phyloP scores from a whole-genome alignment of 192 early-diverging fungal genomes.

The Coemansia sp. region DNA sequence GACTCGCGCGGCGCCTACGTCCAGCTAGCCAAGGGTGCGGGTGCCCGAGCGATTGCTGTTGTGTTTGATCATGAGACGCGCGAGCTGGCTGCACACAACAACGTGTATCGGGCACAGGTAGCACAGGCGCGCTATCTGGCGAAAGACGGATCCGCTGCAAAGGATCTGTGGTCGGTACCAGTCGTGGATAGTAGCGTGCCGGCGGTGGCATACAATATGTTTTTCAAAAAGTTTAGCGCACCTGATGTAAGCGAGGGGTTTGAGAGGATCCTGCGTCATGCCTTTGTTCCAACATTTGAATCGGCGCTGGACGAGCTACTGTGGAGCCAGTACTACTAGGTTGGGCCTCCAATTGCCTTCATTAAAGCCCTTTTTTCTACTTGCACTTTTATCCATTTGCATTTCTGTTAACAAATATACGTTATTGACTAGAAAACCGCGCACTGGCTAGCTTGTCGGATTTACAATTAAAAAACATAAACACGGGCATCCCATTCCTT shows the following conservation, averaged over 20 bases:
- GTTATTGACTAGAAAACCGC: too few species aligned
- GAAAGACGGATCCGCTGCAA: neutral
- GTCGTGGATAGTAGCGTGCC: conserved; percentile 17
- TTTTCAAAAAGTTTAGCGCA: conserved; percentile 30
- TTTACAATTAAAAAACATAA: too few species aligned
- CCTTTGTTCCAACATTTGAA: conserved; percentile 30
- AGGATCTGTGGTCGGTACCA: neutral
- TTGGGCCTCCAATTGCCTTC: neutral
- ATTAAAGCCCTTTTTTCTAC: neutral
- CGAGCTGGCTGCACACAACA: conserved; percentile 77
- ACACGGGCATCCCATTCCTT: too few species aligned
- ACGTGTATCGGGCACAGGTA: conserved; percentile 59
- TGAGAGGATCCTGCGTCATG: conserved; percentile 11
- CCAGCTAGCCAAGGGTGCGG: conserved; percentile 51
- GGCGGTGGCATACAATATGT: conserved; percentile 38
- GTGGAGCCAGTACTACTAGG: conserved; percentile 37
- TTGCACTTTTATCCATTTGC: too few species aligned
- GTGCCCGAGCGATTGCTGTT: conserved; percentile 19
- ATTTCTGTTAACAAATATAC: too few species aligned
- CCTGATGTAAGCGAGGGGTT: conserved; percentile 27
- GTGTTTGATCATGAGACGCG: conserved; percentile 60
- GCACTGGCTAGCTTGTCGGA: too few species aligned
- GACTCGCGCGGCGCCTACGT: conserved; percentile 63
- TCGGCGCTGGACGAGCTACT: conserved; percentile 20
- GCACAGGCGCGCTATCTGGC: conserved; percentile 30